Evolutionary conservation across 2,329 filamentous ascomycete genomes (phyloP), one percentile per base, ranked within the genome.

Genomic region (Bertia moriformis): DNA sequence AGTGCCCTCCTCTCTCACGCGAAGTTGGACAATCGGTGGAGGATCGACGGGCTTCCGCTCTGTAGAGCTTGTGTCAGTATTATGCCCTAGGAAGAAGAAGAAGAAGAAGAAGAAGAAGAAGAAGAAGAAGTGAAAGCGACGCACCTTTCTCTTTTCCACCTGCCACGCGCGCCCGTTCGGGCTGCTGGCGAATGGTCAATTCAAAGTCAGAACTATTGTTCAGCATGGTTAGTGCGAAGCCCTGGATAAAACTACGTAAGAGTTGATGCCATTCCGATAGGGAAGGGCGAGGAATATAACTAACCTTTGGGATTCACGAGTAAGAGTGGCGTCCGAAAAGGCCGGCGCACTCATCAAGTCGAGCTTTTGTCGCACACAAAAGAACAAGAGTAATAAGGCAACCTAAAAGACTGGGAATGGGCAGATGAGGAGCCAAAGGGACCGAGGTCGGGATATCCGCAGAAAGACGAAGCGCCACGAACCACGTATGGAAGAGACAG

Each of bases 21-120:
- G 56, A 37, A 93, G 67, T 59, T 89, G 78, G 36, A 93, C 65
- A 48, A 93, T 83, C 32, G 86, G 86, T 12, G 86, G 86, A 39
- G 88, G 86, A 54, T 94, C 86, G 50, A 94, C 75, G 4, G 86
- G 24, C 24, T 29, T 29, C 10, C 24, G 24, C n/a, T 29, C 24
- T 29, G 24, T 10, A 29, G 24, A 29, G 24, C 24, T 10, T n/a
- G n/a, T n/a, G n/a, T n/a, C n/a, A n/a, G n/a, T n/a, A n/a, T n/a
- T n/a, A n/a, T n/a, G n/a, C n/a, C n/a, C n/a, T n/a, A n/a, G n/a
- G n/a, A n/a, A n/a, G n/a, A n/a, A n/a, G n/a, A n/a, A n/a, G n/a
- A n/a, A n/a, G n/a, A n/a, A n/a, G n/a, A n/a, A n/a, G n/a, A n/a
- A n/a, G n/a, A n/a, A n/a, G n/a, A n/a, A n/a, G n/a, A n/a, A n/a